Evolutionary conservation across 2,329 filamentous ascomycete species (phyloP), one percentile per base, ranked within the genome.

Genomic region (Colletotrichum agaves): DNA sequence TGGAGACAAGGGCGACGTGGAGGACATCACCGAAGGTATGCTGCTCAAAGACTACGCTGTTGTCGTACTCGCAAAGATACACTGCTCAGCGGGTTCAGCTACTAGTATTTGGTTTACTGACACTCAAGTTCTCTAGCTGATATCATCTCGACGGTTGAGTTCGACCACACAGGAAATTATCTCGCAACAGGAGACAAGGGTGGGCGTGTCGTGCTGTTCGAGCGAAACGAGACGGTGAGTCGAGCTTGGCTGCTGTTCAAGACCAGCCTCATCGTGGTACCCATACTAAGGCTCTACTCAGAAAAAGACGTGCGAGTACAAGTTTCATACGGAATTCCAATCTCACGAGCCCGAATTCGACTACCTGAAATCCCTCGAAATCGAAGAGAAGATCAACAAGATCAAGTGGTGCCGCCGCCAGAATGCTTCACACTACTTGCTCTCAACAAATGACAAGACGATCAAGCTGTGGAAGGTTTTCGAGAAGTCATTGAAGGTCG

Each of bases 241-340:
- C 13, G 13, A 21, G 12, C n/a, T 50, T 47, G 35, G 7, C 35
- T 49, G 46, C 35, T 15, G 11, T 37, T 37, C 31, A 37, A 8
- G 31, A 19, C 19, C 43, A 53, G 37, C 37, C 35, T 50, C 61
- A 68, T 80, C 8, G 35, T 84, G 74, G 84, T 74, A 55, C 50
- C 49, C 41, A 47, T 55, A 46, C 69, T 27, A 27, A 27, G 27
- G 27, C 27, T 27, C 27, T 27, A 7, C 6, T 77, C 23, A 98
- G 94, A 98, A 99, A 90, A 99, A 98, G 89, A 98, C 96, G 57
- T 99, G 96, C 88, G 96, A 99, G 82, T 99, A 99, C 87, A 99
- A 98, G 81, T 99, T 99, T 81, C 96, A 99, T 81, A 99, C 96
- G 80, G 96, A 99, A 79, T 99, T 99, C 76, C 96, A 99, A 84